Conservation (phyloP, 2,329 filamentous ascomycete genomes). For the Xylaria sp. region DNA sequence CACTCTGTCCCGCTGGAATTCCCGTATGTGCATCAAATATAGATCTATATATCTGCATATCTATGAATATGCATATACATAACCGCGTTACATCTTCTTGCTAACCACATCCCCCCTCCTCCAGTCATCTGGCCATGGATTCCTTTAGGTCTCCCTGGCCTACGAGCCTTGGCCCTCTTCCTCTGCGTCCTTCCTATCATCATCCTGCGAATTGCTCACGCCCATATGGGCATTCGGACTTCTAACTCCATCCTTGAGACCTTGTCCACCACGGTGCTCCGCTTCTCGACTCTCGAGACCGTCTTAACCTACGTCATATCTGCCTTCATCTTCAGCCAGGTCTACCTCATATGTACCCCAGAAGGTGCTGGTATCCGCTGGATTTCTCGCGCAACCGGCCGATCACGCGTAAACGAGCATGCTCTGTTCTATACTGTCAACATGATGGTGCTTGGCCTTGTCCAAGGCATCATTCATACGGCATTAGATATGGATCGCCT, state of each 20-base stretch:
- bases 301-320: conserved; percentile 81
- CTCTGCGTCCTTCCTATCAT: conserved; percentile 80
- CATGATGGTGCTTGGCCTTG: conserved; percentile 72
- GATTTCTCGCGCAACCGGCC: conserved; percentile 75
- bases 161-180: conserved; percentile 81
- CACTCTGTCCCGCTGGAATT: conserved; percentile 73
- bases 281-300: conserved; percentile 73
- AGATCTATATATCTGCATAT: neutral
- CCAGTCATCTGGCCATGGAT: conserved; percentile 88
- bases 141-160: conserved; percentile 77
- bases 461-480: conserved; percentile 77
- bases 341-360: conserved; percentile 79
- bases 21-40: conserved; percentile 63
- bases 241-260: conserved; percentile 74
- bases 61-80: neutral
- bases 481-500: conserved; percentile 78
- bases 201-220: conserved; percentile 84
- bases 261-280: conserved; percentile 67
- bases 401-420: conserved; percentile 84
- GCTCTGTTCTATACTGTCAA: conserved; percentile 82
- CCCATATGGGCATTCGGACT: conserved; percentile 79
- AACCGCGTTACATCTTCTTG: neutral
- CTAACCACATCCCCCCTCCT: conserved; percentile 27
- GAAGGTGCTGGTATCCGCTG: conserved; percentile 71
- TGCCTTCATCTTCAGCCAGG: conserved; percentile 80